These are phyloP conservation scores for Periconia sp. DNA, from an alignment of 2,329 filamentous ascomycete species.

Conservation along the genomic window DNA sequence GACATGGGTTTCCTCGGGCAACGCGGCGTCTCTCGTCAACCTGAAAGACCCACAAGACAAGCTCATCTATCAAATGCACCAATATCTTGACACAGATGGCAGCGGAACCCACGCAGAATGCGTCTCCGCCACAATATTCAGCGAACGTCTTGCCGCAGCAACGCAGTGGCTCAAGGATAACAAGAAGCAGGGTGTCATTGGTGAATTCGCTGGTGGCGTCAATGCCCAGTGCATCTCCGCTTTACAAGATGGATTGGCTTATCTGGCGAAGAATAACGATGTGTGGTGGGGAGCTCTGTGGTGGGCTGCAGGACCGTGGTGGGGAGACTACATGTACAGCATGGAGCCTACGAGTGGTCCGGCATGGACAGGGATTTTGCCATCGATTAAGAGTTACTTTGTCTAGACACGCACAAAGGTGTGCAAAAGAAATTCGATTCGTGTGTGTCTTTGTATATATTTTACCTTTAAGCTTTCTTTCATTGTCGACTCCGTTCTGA, in stretches of 20 bases:
- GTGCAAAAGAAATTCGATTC: too few species aligned
- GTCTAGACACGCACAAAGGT: too few species aligned
- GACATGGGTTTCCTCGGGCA: slow-evolving; percentile 59
- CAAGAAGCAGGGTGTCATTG: slow-evolving; percentile 59
- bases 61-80: slow-evolving; percentile 67
- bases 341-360: slow-evolving; percentile 57
- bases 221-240: slow-evolving; percentile 59
- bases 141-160: slow-evolving; percentile 57
- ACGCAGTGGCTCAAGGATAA: slow-evolving; percentile 62
- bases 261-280: slow-evolving; percentile 56
- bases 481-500: too few species aligned
- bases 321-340: slow-evolving; percentile 55
- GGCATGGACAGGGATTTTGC: slow-evolving; percentile 47
- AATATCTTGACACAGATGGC: slow-evolving; percentile 65
- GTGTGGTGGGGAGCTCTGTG: slow-evolving; percentile 61
- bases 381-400: slow-evolving; percentile 45
- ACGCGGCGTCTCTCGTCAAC: slow-evolving; percentile 51
- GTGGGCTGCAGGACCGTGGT: slow-evolving; percentile 64
- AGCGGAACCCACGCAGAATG: slow-evolving; percentile 59
- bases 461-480: too few species aligned
- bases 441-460: too few species aligned
- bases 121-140: slow-evolving; percentile 60
- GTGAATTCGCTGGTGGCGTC: slow-evolving; percentile 61
- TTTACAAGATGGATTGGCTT: slow-evolving; percentile 56
- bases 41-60: slow-evolving; percentile 61